Conservation (phyloP, 169 alveolate genomes). For the Plasmodium vivax region DNA sequence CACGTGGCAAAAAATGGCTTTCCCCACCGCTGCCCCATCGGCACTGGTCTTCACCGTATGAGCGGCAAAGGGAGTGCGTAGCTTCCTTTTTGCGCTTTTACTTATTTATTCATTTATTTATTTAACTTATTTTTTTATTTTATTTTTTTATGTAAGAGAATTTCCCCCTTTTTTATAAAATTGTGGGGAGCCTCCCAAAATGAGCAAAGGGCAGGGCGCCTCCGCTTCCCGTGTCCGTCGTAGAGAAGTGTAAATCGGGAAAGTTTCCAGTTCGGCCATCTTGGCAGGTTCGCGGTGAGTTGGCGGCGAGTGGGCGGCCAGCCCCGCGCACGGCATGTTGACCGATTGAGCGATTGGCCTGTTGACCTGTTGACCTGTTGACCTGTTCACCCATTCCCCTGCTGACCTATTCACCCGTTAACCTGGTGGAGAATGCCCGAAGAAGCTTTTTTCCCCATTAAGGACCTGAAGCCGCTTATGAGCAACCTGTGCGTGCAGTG, state of each 20-base stretch:
- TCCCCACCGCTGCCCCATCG: not conserved
- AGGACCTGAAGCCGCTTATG: constrained; percentile 79
- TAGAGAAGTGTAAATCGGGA: not conserved
- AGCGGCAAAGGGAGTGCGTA: not conserved
- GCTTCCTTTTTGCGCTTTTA: not conserved
- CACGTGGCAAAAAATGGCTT: not conserved
- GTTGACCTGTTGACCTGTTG: too few species aligned
- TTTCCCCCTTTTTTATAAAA: not conserved
- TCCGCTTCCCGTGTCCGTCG: not conserved
- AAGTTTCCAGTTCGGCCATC: not conserved
- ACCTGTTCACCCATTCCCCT: too few species aligned
- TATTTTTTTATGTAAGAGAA: not conserved
- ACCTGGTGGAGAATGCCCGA: constrained; percentile 6
- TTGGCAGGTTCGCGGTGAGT: not conserved
- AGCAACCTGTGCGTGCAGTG: constrained; percentile 78
- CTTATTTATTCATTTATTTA: not conserved
- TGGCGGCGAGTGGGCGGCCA: not conserved
- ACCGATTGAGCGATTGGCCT: too few species aligned
- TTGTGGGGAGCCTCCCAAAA: not conserved
- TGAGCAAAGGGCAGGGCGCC: not conserved
- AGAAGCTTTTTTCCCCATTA: constrained; percentile 38
- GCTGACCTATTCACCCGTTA: not conserved
- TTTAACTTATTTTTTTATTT: not conserved
- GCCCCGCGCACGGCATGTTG: not conserved
- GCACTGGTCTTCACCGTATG: not conserved